Base-by-base conservation (phyloP, 352 stramenopile species). In the Globisporangium paroecandrum region DNA sequence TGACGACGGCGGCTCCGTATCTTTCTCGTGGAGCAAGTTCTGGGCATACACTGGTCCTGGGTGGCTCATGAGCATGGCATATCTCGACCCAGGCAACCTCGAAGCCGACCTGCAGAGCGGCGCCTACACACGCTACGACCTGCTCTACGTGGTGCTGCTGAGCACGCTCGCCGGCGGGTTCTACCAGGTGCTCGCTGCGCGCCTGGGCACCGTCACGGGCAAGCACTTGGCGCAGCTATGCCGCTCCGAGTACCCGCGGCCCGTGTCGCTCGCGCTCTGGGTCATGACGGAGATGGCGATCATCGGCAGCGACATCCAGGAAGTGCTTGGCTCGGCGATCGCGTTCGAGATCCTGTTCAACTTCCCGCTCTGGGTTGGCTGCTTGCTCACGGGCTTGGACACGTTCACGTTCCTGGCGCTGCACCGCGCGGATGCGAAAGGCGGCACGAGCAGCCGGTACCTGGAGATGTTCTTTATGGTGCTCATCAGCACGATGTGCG, bases 71-170 rank as follows among this genome's bases (percentile, higher is more conserved):
- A 97, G 87, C 73, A 97, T 98, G 54, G 95, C 96, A 46, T 99
- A 98, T 73, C 81, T 99, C 34, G 95, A 98, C 67, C 96, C 95
- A 0, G 96, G 95, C 13, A 99, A 99, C 76, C 89, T 98, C 38
- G 94, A 98, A 70, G 95, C 89, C 53, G 95, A 99, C 71, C 84
- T 99, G 41, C 95, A 99, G 69, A 89, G 92, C 7, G 95, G 95
- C 47, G 88, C 87, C 3, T 98, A 97, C 34, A 80, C 76, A 6
- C 81, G 89, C 7, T 98, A 97, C 69, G 82, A 94, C 62, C 87
- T 97, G 47, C 87, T 98, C 13, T 99, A 93, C 76, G 83, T 95
- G 12, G 71, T 98, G 47, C 83, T 96, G 67, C 78, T 95, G 69
- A 90, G 86, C 24, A 91, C 89, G 13, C 29, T 96, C 5, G 74